Evolutionary conservation across 2,329 filamentous ascomycete species (phyloP).

Genomic region (Ophiostoma piceae): DNA sequence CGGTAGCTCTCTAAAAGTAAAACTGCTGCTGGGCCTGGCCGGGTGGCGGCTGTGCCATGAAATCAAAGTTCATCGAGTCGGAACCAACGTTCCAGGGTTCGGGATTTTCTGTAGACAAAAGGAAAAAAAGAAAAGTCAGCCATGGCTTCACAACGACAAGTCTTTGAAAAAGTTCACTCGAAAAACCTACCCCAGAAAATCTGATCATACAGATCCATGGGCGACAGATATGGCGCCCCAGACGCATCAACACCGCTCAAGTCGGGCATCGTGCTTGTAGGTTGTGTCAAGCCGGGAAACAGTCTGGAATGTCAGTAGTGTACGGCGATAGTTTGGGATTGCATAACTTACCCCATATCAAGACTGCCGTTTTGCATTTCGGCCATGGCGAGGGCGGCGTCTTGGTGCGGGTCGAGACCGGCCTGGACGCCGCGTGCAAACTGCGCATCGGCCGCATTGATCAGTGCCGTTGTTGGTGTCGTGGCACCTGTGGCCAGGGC

Average conservation of each 20-base stretch:
- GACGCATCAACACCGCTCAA: conserved; percentile 49
- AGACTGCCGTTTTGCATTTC: conserved; percentile 55
- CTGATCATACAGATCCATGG: conserved; percentile 63
- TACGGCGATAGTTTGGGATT: not conserved
- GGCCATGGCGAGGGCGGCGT: conserved; percentile 60
- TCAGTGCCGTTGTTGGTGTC: not conserved
- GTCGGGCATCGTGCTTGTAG: conserved; percentile 39
- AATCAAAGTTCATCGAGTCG: conserved; percentile 57
- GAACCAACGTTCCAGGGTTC: conserved; percentile 54
- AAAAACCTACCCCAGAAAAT: conserved; percentile 56
- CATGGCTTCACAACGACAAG: conserved; percentile 10
- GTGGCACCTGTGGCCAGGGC: not conserved
- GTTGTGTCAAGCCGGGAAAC: conserved; percentile 34
- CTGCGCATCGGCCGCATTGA: not conserved
- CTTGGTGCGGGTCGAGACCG: conserved; percentile 50
- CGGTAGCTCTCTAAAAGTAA: conserved; percentile 43
- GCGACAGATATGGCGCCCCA: conserved; percentile 52
- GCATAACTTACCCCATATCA: conserved; percentile 23
- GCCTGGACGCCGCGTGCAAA: conserved; percentile 24
- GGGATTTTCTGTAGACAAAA: conserved; percentile 45
- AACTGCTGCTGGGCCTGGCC: conserved; percentile 53
- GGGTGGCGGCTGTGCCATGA: conserved; percentile 54
- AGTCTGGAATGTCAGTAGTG: conserved; percentile 16
- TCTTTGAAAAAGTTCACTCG: conserved; percentile 29
- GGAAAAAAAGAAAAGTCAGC: conserved; percentile 2